Conservation (phyloP, 176 grass and related monocot genomes). For the Triticum timopheevii region DNA sequence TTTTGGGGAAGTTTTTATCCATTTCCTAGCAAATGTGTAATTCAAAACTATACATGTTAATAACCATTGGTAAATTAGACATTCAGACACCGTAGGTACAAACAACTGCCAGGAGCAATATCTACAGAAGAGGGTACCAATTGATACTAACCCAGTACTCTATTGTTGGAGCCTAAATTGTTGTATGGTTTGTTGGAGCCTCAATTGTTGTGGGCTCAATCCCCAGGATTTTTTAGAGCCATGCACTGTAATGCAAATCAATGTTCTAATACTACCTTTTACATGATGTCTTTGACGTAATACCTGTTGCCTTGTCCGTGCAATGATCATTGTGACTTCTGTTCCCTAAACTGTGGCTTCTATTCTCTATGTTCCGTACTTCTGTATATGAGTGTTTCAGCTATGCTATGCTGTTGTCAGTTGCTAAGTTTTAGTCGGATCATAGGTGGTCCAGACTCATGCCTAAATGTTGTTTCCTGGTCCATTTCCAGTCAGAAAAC, state of each 20-base stretch:
- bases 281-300: neutral
- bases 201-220: neutral
- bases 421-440: neutral
- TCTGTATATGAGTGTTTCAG: neutral
- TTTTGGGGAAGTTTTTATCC: constrained; percentile 11
- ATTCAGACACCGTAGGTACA: neutral
- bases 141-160: neutral
- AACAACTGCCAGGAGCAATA: neutral
- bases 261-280: neutral
- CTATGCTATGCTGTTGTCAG: neutral
- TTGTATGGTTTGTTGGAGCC: too few species aligned
- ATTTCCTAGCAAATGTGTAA: constrained; percentile 13
- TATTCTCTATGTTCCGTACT: neutral
- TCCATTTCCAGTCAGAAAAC: neutral
- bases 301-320: neutral
- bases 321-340: constrained; percentile 10
- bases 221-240: neutral
- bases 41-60: neutral
- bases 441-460: neutral
- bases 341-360: neutral
- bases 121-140: neutral
- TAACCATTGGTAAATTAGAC: neutral
- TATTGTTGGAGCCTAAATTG: neutral
- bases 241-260: neutral
- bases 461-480: neutral